A percentile compares a stretch with the other conserved stretches of the same genome.
Conservation (phyloP, 2,329 filamentous ascomycete genomes). For the Neonectria hederae region DNA sequence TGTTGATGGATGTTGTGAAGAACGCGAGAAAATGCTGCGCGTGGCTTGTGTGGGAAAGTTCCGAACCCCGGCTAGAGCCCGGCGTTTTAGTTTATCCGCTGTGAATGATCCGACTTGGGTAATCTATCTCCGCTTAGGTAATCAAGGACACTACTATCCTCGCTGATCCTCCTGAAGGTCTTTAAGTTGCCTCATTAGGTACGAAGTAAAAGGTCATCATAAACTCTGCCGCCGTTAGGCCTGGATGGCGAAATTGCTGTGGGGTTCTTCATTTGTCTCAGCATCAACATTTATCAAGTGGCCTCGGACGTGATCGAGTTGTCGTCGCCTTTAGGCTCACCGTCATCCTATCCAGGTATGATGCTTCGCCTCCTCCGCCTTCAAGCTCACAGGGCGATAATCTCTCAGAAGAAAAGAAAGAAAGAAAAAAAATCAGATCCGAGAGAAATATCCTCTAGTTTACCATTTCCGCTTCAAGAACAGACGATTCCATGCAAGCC, state of each 20-base stretch:
- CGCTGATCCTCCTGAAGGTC: too few species aligned
- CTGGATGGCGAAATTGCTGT: background rate
- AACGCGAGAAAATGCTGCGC: constrained; percentile 28
- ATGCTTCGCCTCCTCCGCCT: background rate
- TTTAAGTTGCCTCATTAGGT: background rate
- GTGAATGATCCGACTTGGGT: constrained; percentile 3
- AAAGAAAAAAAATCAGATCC: too few species aligned
- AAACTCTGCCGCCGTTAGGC: background rate
- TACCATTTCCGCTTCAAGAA: background rate
- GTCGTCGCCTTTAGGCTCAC: background rate
- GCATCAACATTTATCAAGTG: background rate
- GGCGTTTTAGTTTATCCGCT: constrained; percentile 18
- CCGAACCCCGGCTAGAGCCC: constrained; percentile 30
- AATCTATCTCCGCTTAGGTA: background rate
- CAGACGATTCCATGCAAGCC: background rate
- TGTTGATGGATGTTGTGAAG: constrained; percentile 26
- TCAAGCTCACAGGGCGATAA: too few species aligned
- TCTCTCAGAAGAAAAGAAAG: background rate
- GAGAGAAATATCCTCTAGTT: background rate
- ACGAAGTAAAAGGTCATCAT: background rate
- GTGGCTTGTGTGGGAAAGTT: constrained; percentile 9
- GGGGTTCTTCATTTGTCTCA: background rate
- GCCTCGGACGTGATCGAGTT: background rate
- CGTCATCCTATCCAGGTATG: background rate
- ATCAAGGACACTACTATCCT: too few species aligned